A percentile compares a stretch with the other conserved stretches of the same genome.
Evolutionary conservation across 257 asterid genomes (phyloP).

Genomic region (Capsicum rhomboideum): DNA sequence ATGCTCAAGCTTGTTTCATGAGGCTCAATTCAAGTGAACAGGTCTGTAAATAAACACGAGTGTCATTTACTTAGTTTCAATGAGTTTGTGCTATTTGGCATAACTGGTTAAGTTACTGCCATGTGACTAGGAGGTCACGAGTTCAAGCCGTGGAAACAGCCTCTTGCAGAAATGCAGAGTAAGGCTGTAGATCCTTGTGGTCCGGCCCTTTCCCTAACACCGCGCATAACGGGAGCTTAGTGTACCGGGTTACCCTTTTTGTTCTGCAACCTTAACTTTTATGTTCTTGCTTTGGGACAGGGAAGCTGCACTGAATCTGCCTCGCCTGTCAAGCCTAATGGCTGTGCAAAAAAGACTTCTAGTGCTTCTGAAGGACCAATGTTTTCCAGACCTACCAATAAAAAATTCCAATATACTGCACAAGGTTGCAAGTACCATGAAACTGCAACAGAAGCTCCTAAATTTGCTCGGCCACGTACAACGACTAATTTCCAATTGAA

Average conservation of each 20-base stretch:
- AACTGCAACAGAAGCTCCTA: conserved; percentile 35
- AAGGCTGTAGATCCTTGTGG: no score
- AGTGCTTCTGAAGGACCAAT: conserved; percentile 34
- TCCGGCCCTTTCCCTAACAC: no score
- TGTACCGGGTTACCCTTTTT: neutral
- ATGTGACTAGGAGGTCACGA: no score
- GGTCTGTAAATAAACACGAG: conserved; percentile 15
- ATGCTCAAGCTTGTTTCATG: conserved; percentile 57
- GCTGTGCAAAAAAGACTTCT: conserved; percentile 8
- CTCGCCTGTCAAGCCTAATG: conserved; percentile 24
- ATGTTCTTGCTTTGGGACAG: conserved; percentile 17
- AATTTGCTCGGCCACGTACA: conserved; percentile 42
- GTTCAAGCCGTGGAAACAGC: no score
- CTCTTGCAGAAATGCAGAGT: no score
- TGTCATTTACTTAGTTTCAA: neutral
- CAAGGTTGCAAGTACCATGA: conserved; percentile 20
- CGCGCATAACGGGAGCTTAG: no score
- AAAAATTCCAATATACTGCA: conserved; percentile 13
- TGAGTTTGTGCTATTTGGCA: neutral
- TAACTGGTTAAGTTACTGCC: no score
- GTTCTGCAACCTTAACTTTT: neutral
- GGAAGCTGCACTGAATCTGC: conserved; percentile 25
- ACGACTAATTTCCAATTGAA: conserved; percentile 7
- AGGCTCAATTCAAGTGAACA: conserved; percentile 47
- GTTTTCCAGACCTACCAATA: conserved; percentile 49